These are phyloP conservation scores for Vigna nakashimae DNA, from an alignment of 306 rosid genomes.

Conservation along the genomic window DNA sequence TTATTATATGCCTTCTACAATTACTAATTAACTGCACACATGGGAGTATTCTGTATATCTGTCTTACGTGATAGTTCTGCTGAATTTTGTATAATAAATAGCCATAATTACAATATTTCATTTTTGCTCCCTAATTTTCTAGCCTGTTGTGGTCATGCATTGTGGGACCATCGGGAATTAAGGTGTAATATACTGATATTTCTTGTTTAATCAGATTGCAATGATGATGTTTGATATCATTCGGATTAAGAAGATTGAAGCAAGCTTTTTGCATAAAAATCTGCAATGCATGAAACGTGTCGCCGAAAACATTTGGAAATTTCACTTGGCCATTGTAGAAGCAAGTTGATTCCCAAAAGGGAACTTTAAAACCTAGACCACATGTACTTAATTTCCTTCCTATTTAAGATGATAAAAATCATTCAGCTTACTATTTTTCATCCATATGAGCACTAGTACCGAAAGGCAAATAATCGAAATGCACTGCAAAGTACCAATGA, in stretches of 20 bases:
- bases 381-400: conserved; percentile 4
- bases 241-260: conserved; percentile 56
- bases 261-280: conserved; percentile 52
- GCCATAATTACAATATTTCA: conserved; percentile 12
- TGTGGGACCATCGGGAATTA: conserved; percentile 35
- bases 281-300: conserved; percentile 49
- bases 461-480: conserved; percentile 14
- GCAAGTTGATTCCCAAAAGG: conserved; percentile 30
- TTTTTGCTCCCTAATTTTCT: conserved; percentile 16
- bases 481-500: not conserved
- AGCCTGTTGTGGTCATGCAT: conserved; percentile 8
- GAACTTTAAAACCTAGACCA: conserved; percentile 20
- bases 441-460: not conserved
- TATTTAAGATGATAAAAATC: conserved; percentile 10
- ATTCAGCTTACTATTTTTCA: not conserved
- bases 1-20: not conserved
- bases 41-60: not conserved
- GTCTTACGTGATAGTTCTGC: conserved; percentile 3
- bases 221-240: conserved; percentile 67
- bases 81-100: not conserved
- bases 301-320: conserved; percentile 51
- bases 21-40: not conserved
- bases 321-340: conserved; percentile 52
- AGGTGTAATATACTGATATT: conserved; percentile 44
- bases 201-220: conserved; percentile 65